Base-by-base conservation (phyloP, 805 yeast genomes). In the Candida nitratophila region DNA sequence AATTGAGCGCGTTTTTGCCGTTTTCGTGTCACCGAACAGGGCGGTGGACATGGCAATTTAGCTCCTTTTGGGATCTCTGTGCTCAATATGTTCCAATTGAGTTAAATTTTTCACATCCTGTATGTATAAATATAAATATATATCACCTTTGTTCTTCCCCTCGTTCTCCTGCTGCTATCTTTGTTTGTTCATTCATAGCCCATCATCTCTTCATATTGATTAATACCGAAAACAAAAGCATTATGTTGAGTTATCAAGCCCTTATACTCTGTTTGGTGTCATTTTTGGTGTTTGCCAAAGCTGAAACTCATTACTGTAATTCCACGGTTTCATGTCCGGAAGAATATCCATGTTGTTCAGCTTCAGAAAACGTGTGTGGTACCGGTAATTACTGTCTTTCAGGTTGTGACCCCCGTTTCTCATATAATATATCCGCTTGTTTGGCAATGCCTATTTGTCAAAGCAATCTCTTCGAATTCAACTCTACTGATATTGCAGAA, bases 401-500 rank as follows among this genome's bases (percentile, higher is more conserved):
- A 47, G 91, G 95, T 30, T 90, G 97, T 69, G 86, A 89, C 65
- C 84, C 93, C 33, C 68, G 79, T 48, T 81, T 54, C 57, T 86
- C 95, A 4, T 79, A 63, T 67, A 73, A 73, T 50, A 56, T 76
- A 43, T 66, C 76, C 12, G 79, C 96, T 0, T 90, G 97, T 66
- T 77, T 87, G 80, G 89, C 97, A 6, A 76, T 78, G 76, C 96
- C 97, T 12, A 69, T 79, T 7, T 87, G 95, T 73, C 61, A 70
- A 55, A 59, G 74, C 48, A 57, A 70, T 32, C 46, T 58, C 2
- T 76, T 77, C 7, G 48, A 52, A 1, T 79, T 81, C 53, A 62
- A 59, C 46, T 53, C 60, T 40, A 51, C 59, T 10, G 60, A 59
- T 35, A 37, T 48, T 8, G 43, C 72, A 20, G 46, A 57, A 15